Evolutionary conservation across 371 early-diverging fungal species (phyloP).

Genomic region (Parasitella parasitica): DNA sequence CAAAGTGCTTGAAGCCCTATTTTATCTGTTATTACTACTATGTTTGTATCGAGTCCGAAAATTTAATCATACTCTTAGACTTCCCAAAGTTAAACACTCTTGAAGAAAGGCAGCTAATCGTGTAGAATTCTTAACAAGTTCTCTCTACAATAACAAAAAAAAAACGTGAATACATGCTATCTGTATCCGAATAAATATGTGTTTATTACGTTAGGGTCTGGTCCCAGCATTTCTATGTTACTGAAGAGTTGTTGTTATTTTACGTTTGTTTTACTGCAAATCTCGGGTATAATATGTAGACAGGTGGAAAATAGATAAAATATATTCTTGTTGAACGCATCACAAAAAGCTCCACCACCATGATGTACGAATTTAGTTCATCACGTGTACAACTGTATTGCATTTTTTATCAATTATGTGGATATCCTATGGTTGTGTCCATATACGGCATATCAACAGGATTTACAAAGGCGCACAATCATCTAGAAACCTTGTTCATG

Average conservation of each 20-base stretch:
- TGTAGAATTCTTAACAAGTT: slow-evolving; percentile 12
- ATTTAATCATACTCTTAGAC: slow-evolving; percentile 11
- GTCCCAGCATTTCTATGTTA: slow-evolving; percentile 6
- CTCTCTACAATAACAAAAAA: neutral
- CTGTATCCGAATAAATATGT: neutral
- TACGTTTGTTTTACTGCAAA: neutral
- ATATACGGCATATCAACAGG: too few relatives aligned
- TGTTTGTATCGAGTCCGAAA: neutral
- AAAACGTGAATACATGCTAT: neutral
- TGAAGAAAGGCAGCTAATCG: slow-evolving; percentile 54
- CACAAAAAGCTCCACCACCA: neutral
- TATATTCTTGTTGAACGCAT: too few relatives aligned
- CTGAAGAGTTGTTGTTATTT: neutral
- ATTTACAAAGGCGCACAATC: too few relatives aligned
- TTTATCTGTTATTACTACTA: neutral
- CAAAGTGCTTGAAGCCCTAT: slow-evolving; percentile 78
- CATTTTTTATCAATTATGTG: too few relatives aligned
- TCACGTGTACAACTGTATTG: neutral
- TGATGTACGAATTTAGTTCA: neutral
- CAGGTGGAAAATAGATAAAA: neutral
- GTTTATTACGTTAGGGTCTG: slow-evolving; percentile 16
- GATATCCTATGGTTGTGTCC: too few relatives aligned
- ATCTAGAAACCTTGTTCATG: too few relatives aligned
- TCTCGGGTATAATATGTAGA: neutral
- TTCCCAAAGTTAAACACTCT: slow-evolving; percentile 51